phyloP scores from a whole-genome alignment of 2,329 filamentous ascomycete species.

The Fusarium illudens region DNA sequence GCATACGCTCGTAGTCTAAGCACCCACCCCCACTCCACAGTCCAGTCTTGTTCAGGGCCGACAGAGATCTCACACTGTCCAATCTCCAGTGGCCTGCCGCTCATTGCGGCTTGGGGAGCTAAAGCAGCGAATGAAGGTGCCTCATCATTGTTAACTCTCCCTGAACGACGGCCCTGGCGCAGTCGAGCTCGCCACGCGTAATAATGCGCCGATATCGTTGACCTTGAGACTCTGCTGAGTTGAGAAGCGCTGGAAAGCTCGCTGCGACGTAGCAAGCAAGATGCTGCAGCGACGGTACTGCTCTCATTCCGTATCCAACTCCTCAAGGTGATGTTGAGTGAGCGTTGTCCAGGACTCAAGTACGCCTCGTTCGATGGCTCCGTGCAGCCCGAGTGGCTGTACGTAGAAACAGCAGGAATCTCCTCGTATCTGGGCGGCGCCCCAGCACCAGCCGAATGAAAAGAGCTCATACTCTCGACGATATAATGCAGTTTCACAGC shows the following conservation, averaged over 20 bases:
- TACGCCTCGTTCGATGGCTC: background rate
- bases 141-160: background rate
- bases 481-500: background rate
- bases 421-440: background rate
- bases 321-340: background rate
- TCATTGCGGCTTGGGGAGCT: background rate
- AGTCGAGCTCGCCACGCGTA: background rate
- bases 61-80: background rate
- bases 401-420: background rate
- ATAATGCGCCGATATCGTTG: background rate
- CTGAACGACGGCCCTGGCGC: background rate
- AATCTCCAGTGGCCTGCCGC: background rate
- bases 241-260: background rate
- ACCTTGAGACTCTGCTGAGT: background rate
- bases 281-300: background rate
- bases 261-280: background rate
- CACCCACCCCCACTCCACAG: background rate
- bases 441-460: background rate
- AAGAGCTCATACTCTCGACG: background rate
- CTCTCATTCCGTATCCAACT: background rate
- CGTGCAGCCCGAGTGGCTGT: background rate
- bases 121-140: background rate
- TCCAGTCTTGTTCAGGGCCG: background rate
- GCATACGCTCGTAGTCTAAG: background rate
- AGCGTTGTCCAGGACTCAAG: background rate